These are phyloP conservation scores for Syzygium aromaticum DNA, from an alignment of 345 rosid species.

Conservation along the genomic window DNA sequence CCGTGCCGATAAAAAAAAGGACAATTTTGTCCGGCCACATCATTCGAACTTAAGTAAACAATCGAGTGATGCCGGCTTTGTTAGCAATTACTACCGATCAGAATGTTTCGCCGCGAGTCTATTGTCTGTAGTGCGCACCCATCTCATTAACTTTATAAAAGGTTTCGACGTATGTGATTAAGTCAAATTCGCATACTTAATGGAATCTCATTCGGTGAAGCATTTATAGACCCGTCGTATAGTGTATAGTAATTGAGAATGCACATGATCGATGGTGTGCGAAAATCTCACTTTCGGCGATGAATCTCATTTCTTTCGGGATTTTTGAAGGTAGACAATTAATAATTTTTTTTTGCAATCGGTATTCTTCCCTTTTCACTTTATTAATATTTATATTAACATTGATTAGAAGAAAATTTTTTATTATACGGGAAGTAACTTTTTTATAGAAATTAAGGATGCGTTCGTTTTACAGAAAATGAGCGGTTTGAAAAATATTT, in stretches of 20 bases:
- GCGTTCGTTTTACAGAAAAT: too few relatives aligned
- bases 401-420: background rate
- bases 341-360: background rate
- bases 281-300: fast-evolving
- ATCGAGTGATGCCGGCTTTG: fast-evolving
- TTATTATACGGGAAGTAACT: fast-evolving
- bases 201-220: background rate
- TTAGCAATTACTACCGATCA: background rate
- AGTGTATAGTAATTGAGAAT: background rate
- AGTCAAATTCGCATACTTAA: too few relatives aligned
- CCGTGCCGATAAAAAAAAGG: background rate
- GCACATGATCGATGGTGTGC: background rate
- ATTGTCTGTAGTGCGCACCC: fast-evolving
- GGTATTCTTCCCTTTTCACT: background rate
- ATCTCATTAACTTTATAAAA: background rate
- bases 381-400: background rate
- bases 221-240: background rate
- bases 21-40: fast-evolving
- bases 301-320: background rate
- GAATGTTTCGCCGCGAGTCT: background rate
- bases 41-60: background rate
- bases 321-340: background rate
- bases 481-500: too few relatives aligned
- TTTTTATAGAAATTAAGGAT: background rate
- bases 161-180: background rate